Percentiles rank a stretch among this genome's conserved stretches.
These are phyloP conservation scores for Suillus cothurnatus DNA, from an alignment of 768 basidiomycete genomes.

Conservation along the genomic window DNA sequence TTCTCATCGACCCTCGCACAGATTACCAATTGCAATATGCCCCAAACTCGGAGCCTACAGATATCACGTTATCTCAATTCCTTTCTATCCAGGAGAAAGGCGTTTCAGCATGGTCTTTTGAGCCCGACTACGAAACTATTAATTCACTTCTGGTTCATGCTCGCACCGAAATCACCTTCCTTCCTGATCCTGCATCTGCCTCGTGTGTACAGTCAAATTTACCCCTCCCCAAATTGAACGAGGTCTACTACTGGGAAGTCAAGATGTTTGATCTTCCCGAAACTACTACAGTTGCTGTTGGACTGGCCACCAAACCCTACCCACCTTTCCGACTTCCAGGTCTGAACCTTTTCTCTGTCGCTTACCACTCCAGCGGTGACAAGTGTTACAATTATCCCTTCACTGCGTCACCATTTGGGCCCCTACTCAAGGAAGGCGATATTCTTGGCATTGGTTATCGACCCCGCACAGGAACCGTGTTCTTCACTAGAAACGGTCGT, in stretches of 20 bases:
- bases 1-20: slow-evolving; percentile 31
- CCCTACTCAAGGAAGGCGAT: slow-evolving; percentile 88
- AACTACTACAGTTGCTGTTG: slow-evolving; percentile 86
- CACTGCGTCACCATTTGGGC: slow-evolving; percentile 80
- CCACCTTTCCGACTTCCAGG: slow-evolving; percentile 94
- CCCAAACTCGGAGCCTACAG: slow-evolving; percentile 95
- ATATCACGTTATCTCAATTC: slow-evolving; percentile 98
- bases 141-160: slow-evolving; percentile 92
- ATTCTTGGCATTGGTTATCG: slow-evolving; percentile 95
- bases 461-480: slow-evolving; percentile 96
- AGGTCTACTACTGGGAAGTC: slow-evolving; percentile 99
- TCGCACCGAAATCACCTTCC: slow-evolving; percentile 96
- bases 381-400: slow-evolving; percentile 98
- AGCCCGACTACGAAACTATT: slow-evolving; percentile 96
- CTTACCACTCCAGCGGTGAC: slow-evolving; percentile 95
- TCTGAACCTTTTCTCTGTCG: slow-evolving; percentile 82
- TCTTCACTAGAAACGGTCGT: slow-evolving; percentile 97
- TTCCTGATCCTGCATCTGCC: slow-evolving; percentile 92
- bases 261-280: slow-evolving; percentile 98
- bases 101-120: slow-evolving; percentile 98
- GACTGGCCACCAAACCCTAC: slow-evolving; percentile 95
- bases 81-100: slow-evolving; percentile 99
- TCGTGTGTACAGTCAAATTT: slow-evolving; percentile 97
- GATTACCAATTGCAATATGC: slow-evolving; percentile 87
- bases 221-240: slow-evolving; percentile 95